Percentiles rank a stretch among this genome's conserved stretches.
phyloP scores from a whole-genome alignment of 345 rosid species.

The Syzygium oleosum region DNA sequence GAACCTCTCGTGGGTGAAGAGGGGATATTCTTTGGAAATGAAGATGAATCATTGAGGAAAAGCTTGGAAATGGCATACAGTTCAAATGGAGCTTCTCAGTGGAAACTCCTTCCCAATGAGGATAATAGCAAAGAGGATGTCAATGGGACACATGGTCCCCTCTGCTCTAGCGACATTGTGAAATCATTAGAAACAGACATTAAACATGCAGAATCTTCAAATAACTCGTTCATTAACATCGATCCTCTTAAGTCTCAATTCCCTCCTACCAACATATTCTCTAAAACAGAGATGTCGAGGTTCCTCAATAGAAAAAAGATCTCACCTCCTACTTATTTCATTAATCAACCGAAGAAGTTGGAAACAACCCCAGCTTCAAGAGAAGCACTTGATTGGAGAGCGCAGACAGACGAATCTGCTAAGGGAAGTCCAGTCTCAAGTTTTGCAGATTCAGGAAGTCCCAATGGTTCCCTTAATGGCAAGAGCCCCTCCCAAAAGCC shows the following conservation, averaged over 20 bases:
- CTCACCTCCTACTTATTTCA: slow-evolving; percentile 46
- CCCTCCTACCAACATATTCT: slow-evolving; percentile 76
- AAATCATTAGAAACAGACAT: slow-evolving; percentile 16
- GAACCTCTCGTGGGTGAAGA: slow-evolving; percentile 15
- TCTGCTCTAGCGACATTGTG: slow-evolving; percentile 16
- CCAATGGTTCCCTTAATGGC: slow-evolving; percentile 21
- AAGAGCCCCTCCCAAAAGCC: slow-evolving; percentile 10
- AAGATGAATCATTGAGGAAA: slow-evolving; percentile 14
- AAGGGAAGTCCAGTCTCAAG: neutral
- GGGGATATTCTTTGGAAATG: slow-evolving; percentile 21
- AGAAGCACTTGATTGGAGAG: slow-evolving; percentile 11
- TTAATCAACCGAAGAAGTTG: slow-evolving; percentile 26
- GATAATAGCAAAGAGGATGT: slow-evolving; percentile 14
- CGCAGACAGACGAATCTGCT: slow-evolving; percentile 9
- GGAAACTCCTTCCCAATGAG: slow-evolving; percentile 9
- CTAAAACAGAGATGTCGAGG: slow-evolving; percentile 72
- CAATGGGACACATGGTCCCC: slow-evolving; percentile 12
- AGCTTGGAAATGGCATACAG: slow-evolving; percentile 15
- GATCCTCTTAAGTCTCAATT: slow-evolving; percentile 81
- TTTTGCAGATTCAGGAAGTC: slow-evolving; percentile 19
- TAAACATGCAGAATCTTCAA: slow-evolving; percentile 17
- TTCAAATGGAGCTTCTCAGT: slow-evolving; percentile 22
- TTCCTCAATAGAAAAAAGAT: slow-evolving; percentile 49
- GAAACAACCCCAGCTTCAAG: slow-evolving; percentile 24
- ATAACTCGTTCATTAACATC: slow-evolving; percentile 21